These are phyloP conservation scores for Pseudopyrenochaeta lycopersici DNA, from an alignment of 2,329 filamentous ascomycete species.

Conservation along the genomic window DNA sequence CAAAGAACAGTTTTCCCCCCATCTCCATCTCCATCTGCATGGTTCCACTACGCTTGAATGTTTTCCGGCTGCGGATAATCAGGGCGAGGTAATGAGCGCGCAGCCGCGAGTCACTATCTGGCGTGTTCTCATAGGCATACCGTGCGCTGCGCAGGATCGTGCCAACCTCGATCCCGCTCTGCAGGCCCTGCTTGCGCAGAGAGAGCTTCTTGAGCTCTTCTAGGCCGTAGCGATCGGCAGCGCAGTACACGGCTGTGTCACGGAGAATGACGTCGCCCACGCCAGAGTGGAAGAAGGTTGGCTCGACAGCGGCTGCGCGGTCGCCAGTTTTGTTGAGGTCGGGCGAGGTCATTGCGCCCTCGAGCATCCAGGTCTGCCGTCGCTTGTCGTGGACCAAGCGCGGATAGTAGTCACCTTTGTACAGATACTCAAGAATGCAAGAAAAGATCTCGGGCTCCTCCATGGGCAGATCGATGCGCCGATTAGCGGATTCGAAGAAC, in stretches of 20 bases:
- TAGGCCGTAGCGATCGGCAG: constrained; percentile 88
- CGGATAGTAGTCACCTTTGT: constrained; percentile 96
- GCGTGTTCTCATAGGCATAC: constrained; percentile 95
- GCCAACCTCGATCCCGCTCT: constrained; percentile 89
- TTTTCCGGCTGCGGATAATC: constrained; percentile 96
- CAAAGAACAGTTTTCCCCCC: constrained; percentile 95
- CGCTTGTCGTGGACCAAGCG: constrained; percentile 87
- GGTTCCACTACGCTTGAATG: constrained; percentile 97
- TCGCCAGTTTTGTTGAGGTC: constrained; percentile 63
- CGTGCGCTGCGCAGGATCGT: constrained; percentile 92
- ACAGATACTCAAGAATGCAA: constrained; percentile 93
- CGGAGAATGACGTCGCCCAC: constrained; percentile 81
- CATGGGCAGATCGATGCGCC: constrained; percentile 79
- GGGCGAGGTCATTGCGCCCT: constrained; percentile 71
- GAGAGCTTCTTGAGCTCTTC: constrained; percentile 91
- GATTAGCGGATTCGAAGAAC: constrained; percentile 74
- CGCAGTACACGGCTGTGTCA: constrained; percentile 94
- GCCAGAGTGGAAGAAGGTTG: constrained; percentile 80
- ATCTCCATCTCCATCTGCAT: constrained; percentile 99
- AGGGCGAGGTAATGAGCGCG: constrained; percentile 97
- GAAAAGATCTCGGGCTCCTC: constrained; percentile 93
- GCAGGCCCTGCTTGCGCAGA: constrained; percentile 92
- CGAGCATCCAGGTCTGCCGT: constrained; percentile 88
- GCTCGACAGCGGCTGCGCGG: constrained; percentile 68
- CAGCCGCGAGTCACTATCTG: constrained; percentile 88